Base-by-base conservation (phyloP, 169 alveolate species). In the Pseudocohnilembus persalinus region DNA sequence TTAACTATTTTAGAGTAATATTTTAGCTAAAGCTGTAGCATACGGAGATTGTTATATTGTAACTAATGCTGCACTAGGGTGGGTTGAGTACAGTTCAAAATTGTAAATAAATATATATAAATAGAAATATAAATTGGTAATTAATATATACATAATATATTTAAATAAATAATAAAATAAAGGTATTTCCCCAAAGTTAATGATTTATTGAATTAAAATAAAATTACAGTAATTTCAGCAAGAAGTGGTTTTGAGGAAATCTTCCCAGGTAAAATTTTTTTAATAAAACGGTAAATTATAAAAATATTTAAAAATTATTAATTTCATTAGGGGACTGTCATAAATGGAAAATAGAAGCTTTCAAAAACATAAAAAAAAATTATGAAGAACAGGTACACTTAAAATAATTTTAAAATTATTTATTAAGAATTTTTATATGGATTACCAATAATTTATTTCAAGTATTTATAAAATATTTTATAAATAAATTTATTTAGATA, bases 1-100 rank as follows among this genome's bases (percentile, higher is more conserved):
- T 77, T 30, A n/a, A 64, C 24, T 68, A 32, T 49, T 27, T n/a
- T n/a, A 84, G 88, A 74, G 88, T 78, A 73, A 64, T 30, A 49
- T 88, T 33, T 31, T 88, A 31, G 64, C 76, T 34, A 34, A 89
- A 87, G 82, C 93, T 92, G n/a, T 90, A 94, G 68, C 83, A 82
- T 72, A 74, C 82, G 77, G 97, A 16, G 92, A 94, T 76, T 94
- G 93, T 1, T 97, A 93, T 90, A 93, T 97, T 34, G 96, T 98
- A 63, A 98, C 99, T 29, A 97, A 98, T 91, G 99, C 99, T 25
- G 97, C 97, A 79, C 93, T 93, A 68, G 99, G 99, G 35, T 97
- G 99, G 99, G 99, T 98, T n/a, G 97, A 98, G 83, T 96, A 94
- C 82, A 93, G 98, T 29, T 94, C 98, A 1, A 83, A 92, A 49